Evolutionary conservation across 140 eudicot species (phyloP), one percentile per base, ranked within the genome.

Genomic region (Ambrosia hybrid): DNA sequence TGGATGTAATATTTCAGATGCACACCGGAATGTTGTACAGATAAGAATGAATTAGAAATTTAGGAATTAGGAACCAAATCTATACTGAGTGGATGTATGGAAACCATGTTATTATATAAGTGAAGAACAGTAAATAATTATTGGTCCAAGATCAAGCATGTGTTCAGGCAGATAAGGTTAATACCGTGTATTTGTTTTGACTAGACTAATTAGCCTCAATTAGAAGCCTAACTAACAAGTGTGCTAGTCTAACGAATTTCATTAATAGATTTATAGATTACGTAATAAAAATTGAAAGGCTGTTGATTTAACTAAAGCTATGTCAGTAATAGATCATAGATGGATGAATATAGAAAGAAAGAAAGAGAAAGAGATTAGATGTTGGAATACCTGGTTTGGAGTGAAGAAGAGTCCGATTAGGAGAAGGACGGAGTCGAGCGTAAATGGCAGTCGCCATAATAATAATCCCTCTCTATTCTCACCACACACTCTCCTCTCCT

Each of bases 361-460:
- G 34, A 30, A 30, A 30, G 34, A 2, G 0, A 30, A 1, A 30
- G 34, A 30, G 34, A 30, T 0, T 0, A 30, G 34, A 30, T 30
- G 0, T 30, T 30, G 34, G 34, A 30, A 30, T 46, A 88, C 91
- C 89, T 55, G 87, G 43, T 79, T 79, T 84, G 43, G 88, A 84
- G 56, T 76, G 84, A 75, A 86, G 68, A 75, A 86, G 57, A 30
- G 46, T 45, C 48, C 74, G 88, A 43, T 78, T 82, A 58, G 92
- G 83, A 11, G 90, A 84, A 74, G 89, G 86, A 71, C 86, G 71
- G 43, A 86, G 70, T 75, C 93, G 84, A 70, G 85, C 83, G 71
- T 70, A 73, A 67, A 86, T 82, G 73, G 92, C 92, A 77, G 89
- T 89, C 86, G 82, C 96, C 92, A 89, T 88, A 26, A 49, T 72